Conservation (phyloP, 2,329 filamentous ascomycete species). For the Phoma sp. region DNA sequence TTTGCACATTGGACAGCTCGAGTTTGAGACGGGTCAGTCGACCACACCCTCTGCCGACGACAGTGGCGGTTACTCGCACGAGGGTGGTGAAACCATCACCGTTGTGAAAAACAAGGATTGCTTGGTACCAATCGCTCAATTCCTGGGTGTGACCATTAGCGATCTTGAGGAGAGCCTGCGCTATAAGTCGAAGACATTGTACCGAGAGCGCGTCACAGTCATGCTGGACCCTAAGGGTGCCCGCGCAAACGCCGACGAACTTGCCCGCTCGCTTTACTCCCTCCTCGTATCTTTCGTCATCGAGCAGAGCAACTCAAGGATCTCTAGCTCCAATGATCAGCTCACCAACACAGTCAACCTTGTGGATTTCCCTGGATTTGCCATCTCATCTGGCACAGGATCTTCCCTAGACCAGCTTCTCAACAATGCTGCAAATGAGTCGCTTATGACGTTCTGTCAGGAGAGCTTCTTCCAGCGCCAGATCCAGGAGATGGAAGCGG, state of each 20-base stretch:
- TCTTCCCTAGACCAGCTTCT: slow-evolving; percentile 90
- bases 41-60: slow-evolving; percentile 84
- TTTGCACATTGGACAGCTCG: slow-evolving; percentile 95
- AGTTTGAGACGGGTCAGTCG: slow-evolving; percentile 82
- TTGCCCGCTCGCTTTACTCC: slow-evolving; percentile 91
- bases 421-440: slow-evolving; percentile 92
- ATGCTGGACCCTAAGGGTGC: slow-evolving; percentile 95
- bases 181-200: slow-evolving; percentile 96
- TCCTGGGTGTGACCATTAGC: slow-evolving; percentile 80
- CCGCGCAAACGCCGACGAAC: slow-evolving; percentile 88
- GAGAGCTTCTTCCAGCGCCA: slow-evolving; percentile 97
- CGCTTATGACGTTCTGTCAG: slow-evolving; percentile 88
- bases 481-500: slow-evolving; percentile 89
- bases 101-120: slow-evolving; percentile 93
- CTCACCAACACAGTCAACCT: slow-evolving; percentile 94
- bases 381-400: slow-evolving; percentile 80
- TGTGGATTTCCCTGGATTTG: slow-evolving; percentile 95
- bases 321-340: slow-evolving; percentile 84
- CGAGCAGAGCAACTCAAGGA: slow-evolving; percentile 86
- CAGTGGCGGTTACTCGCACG: slow-evolving; percentile 94
- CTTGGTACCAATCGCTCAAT: slow-evolving; percentile 85
- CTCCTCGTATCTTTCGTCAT: slow-evolving; percentile 93
- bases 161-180: slow-evolving; percentile 88
- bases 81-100: slow-evolving; percentile 85
- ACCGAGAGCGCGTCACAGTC: slow-evolving; percentile 95